phyloP scores from a whole-genome alignment of 2,329 filamentous ascomycete genomes.

The Triangularia setosa region DNA sequence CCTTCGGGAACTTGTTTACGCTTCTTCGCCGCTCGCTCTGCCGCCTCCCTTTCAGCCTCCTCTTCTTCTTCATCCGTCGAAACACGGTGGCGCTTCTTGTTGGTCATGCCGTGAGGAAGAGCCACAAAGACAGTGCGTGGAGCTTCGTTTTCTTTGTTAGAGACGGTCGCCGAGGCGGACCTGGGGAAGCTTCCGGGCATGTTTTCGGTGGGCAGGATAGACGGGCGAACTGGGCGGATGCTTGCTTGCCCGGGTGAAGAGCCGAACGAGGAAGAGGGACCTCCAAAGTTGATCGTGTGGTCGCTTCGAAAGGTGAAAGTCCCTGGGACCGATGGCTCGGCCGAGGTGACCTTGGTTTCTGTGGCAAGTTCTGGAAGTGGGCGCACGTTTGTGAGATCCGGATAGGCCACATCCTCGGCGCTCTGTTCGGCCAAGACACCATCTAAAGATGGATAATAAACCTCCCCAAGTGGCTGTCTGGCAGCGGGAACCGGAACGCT shows the following conservation, averaged over 20 bases:
- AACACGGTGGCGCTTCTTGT: conserved; percentile 62
- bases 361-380: conserved; percentile 29
- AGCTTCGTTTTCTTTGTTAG: conserved; percentile 54
- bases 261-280: conserved; percentile 51
- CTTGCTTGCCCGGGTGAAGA: conserved; percentile 56
- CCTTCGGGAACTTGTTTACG: conserved; percentile 50
- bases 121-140: conserved; percentile 38
- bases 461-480: conserved; percentile 25
- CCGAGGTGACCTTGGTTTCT: conserved; percentile 16
- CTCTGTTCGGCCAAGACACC: conserved; percentile 29
- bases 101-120: conserved; percentile 58
- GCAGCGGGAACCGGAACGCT: conserved; percentile 38
- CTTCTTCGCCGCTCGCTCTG: conserved; percentile 55
- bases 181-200: conserved; percentile 57
- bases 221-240: conserved; percentile 56
- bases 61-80: conserved; percentile 55
- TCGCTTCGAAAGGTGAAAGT: conserved; percentile 64
- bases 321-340: conserved; percentile 45
- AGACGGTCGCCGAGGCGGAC: conserved; percentile 27
- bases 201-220: conserved; percentile 39
- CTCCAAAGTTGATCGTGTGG: conserved; percentile 58
- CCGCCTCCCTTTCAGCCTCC: conserved; percentile 35
- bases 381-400: conserved; percentile 20
- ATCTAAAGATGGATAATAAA: conserved; percentile 34
- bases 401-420: conserved; percentile 24